Base-by-base conservation (phyloP, 2,329 filamentous ascomycete genomes). In the Colletotrichum sidae region DNA sequence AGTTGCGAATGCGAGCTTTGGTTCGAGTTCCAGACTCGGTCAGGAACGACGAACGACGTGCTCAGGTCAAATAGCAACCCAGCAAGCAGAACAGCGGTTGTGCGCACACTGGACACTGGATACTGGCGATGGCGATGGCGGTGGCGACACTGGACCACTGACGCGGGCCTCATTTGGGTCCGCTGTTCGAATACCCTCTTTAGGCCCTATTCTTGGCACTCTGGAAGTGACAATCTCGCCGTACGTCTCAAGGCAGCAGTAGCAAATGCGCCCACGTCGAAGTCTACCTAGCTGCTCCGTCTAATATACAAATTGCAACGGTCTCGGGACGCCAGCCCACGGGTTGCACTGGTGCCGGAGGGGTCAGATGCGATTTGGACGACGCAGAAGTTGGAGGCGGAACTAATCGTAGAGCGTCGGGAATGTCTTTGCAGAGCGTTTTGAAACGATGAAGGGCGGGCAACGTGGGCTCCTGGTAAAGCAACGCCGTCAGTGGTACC, bases 231-330 rank as follows among this genome's bases (percentile, higher is more conserved):
- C 62, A 39, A 52, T 62, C 46, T 25, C 51, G 44, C 34, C 33
- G 44, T 41, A 17, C 46, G 51, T 42, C 57, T 12, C 51, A 55
- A 55, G 57, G 57, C 62, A 62, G 51, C 57, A 62, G 46, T 46
- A n/a, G 46, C n/a, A 62, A 47, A 42, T 46, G 25, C 46, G 9
- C 34, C 38, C 34, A 46, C 25, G 39, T 39, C 51, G 39, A 35
- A 47, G n/a, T n/a, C n/a, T 57, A 35, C 15, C 52, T 56, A 65
- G 51, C 42, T 15, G 15, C 11, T 35, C 62, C 54, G 47, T 57
- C 53, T 59, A 65, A 67, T 67, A 59, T 67, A 67, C 54, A 59
- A 35, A 25, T 25, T 58, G 53, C 53, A 65, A 58, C 54, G 54
- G 47, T 39, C 54, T 67, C 17, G 47, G 49, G 53, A 53, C 44